phyloP scores from a whole-genome alignment of 1,139 yeast species.

The Saccharomycopsis hybrid region DNA sequence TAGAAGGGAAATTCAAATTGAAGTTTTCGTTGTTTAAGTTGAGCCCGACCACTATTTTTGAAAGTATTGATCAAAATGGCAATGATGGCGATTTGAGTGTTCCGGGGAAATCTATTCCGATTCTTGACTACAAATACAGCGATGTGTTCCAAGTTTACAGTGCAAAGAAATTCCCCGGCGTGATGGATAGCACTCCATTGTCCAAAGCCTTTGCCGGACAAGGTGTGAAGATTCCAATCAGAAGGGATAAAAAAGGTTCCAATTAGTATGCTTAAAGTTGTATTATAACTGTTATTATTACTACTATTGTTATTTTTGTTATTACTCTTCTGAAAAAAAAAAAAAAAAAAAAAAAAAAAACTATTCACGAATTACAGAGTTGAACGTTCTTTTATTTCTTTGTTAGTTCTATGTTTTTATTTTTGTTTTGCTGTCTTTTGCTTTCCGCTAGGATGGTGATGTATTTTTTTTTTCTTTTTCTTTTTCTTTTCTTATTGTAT shows the following conservation, averaged over 20 bases:
- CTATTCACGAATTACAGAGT: too few relatives aligned
- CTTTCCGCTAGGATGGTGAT: too few relatives aligned
- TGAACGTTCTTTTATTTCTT: too few relatives aligned
- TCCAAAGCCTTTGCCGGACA: constrained; percentile 38
- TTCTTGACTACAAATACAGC: constrained; percentile 31
- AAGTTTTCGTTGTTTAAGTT: constrained; percentile 33
- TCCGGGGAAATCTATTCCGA: constrained; percentile 26
- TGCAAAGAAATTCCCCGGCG: constrained; percentile 41
- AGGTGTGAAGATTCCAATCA: constrained; percentile 38
- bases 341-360: too few relatives aligned
- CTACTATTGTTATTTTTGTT: neutral
- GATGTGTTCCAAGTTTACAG: constrained; percentile 34
- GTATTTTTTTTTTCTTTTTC: too few relatives aligned
- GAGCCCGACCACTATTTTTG: constrained; percentile 22
- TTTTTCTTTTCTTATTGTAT: too few relatives aligned
- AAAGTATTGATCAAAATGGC: constrained; percentile 11
- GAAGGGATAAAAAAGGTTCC: constrained; percentile 27
- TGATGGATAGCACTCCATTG: constrained; percentile 35
- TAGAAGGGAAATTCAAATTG: constrained; percentile 37
- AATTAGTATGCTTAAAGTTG: constrained; percentile 1
- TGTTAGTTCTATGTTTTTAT: too few relatives aligned
- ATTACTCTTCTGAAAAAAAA: neutral
- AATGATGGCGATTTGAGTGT: constrained; percentile 15
- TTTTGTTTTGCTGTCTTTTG: too few relatives aligned
- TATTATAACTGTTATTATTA: too few relatives aligned